Conservation (phyloP, 305 asterid species). For the Striga hermonthica region DNA sequence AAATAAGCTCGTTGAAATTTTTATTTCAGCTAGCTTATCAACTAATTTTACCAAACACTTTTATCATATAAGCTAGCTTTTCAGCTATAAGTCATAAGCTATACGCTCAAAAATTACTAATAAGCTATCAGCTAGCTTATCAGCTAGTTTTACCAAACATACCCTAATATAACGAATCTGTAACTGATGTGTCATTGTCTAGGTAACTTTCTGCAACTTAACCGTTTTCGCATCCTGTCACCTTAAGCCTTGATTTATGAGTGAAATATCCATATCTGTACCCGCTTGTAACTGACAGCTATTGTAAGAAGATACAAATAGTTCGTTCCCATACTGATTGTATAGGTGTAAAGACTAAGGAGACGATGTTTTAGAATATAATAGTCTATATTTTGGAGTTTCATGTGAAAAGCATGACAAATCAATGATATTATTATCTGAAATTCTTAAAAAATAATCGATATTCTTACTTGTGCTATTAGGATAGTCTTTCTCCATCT, state of each 20-base stretch:
- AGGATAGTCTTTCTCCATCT: background rate
- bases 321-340: background rate
- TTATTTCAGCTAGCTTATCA: too few species aligned
- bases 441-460: conserved; percentile 16
- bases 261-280: background rate
- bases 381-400: conserved; percentile 19
- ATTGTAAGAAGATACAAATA: conserved; percentile 8
- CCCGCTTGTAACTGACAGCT: conserved; percentile 10
- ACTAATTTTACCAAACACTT: too few species aligned
- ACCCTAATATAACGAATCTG: too few species aligned
- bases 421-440: conserved; percentile 24
- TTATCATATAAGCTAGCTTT: too few species aligned
- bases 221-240: conserved; percentile 13
- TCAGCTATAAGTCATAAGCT: too few species aligned
- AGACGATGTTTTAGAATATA: background rate
- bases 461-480: conserved; percentile 8
- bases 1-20: too few species aligned
- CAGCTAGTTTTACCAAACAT: too few species aligned
- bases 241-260: conserved; percentile 1
- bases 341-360: background rate
- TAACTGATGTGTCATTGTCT: conserved; percentile 14
- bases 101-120: too few species aligned
- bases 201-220: conserved; percentile 8
- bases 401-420: conserved; percentile 11
- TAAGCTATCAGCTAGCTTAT: too few species aligned